Evolutionary conservation across 2,329 filamentous ascomycete genomes (phyloP).

Genomic region (Scytalidium lignicola): DNA sequence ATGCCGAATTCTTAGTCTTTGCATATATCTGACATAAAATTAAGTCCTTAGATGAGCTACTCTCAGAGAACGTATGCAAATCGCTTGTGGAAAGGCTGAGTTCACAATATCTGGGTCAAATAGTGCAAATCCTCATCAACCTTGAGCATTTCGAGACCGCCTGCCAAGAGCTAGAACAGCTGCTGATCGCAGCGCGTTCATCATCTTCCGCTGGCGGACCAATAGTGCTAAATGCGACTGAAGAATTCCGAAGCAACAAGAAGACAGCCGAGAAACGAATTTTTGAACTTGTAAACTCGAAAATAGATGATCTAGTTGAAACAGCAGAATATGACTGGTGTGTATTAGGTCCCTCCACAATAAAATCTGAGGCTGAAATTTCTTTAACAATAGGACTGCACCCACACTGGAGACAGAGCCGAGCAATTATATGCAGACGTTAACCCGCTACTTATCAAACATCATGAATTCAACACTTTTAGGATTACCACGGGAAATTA

Average conservation of each 20-base stretch:
- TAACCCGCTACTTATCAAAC: slow-evolving; percentile 88
- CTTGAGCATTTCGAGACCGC: slow-evolving; percentile 94
- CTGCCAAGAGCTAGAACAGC: slow-evolving; percentile 80
- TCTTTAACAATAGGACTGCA: slow-evolving; percentile 41
- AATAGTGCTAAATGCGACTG: slow-evolving; percentile 74
- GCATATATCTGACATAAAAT: not conserved
- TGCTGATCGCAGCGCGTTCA: slow-evolving; percentile 79
- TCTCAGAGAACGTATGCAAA: slow-evolving; percentile 87
- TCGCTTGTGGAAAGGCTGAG: slow-evolving; percentile 81
- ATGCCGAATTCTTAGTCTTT: slow-evolving; percentile 8
- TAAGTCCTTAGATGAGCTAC: slow-evolving; percentile 86
- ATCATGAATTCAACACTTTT: slow-evolving; percentile 95
- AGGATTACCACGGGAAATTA: slow-evolving; percentile 90
- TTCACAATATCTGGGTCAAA: slow-evolving; percentile 93
- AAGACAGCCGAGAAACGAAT: slow-evolving; percentile 97
- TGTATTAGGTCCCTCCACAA: slow-evolving; percentile 10
- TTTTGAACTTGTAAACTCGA: slow-evolving; percentile 96
- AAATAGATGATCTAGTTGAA: slow-evolving; percentile 95
- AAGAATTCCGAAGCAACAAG: slow-evolving; percentile 82
- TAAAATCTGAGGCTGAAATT: slow-evolving; percentile 16
- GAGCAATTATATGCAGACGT: slow-evolving; percentile 90
- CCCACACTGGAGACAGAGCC: slow-evolving; percentile 63
- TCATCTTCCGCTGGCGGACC: slow-evolving; percentile 76
- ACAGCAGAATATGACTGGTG: slow-evolving; percentile 96
- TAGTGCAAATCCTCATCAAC: slow-evolving; percentile 97